phyloP scores from a whole-genome alignment of 1,284 basidiomycete genomes.

The Apiotrichum sp. region DNA sequence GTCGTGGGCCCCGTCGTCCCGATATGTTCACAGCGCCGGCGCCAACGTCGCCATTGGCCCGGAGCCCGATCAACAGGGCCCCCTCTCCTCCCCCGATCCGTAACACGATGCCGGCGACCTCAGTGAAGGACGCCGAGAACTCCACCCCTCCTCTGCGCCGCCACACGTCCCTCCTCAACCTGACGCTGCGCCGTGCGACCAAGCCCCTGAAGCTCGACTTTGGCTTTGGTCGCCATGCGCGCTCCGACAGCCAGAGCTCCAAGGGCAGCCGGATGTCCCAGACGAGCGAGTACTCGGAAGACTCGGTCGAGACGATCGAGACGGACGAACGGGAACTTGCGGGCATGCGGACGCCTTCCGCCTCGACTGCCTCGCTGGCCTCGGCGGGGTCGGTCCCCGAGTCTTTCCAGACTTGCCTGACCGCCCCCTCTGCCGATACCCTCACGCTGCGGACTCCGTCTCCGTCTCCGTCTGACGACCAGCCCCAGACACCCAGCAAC shows the following conservation, averaged over 20 bases:
- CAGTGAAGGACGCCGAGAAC: too few relatives aligned
- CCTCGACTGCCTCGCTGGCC: neutral
- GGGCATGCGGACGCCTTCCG: too few relatives aligned
- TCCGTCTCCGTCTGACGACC: neutral
- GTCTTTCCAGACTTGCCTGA: neutral
- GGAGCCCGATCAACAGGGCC: neutral
- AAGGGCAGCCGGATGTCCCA: neutral
- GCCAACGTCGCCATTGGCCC: neutral
- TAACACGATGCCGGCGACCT: neutral
- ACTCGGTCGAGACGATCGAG: neutral
- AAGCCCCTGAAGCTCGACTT: neutral
- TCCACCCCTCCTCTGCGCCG: neutral
- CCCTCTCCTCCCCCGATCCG: too few relatives aligned
- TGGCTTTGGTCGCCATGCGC: neutral
- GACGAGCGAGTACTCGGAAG: neutral
- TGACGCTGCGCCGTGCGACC: neutral
- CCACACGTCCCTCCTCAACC: neutral
- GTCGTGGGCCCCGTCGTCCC: too few relatives aligned
- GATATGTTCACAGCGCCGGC: neutral
- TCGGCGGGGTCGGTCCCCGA: neutral
- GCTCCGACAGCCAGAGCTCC: neutral
- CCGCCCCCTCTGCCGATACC: neutral
- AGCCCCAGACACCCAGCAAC: neutral
- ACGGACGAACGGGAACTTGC: neutral
- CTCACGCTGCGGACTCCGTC: neutral